A percentile compares a stretch with the other conserved stretches of the same genome.
phyloP scores from a whole-genome alignment of 257 asterid species.

The Fraxinus cuspidata region DNA sequence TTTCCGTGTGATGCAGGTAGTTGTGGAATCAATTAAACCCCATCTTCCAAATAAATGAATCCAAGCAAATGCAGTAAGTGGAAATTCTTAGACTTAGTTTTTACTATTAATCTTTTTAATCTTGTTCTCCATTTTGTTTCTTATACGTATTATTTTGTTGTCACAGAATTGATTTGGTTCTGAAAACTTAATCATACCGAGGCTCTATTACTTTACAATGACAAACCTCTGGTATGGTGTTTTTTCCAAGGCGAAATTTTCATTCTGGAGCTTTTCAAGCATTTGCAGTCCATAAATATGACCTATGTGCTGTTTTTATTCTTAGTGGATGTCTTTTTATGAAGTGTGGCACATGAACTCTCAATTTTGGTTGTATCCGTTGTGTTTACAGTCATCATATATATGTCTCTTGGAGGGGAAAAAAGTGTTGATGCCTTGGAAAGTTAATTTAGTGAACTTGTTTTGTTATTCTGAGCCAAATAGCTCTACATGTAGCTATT shows the following conservation, averaged over 20 bases:
- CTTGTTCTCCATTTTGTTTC: conserved; percentile 11
- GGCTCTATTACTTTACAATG: conserved; percentile 6
- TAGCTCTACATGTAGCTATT: conserved; percentile 16
- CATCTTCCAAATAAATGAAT: conserved; percentile 63
- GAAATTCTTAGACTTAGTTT: conserved; percentile 16
- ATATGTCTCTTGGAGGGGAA: conserved; percentile 26
- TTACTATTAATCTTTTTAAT: not conserved
- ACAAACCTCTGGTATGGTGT: conserved; percentile 18
- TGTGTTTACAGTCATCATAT: conserved; percentile 31
- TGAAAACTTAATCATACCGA: conserved; percentile 25
- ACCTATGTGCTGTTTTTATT: conserved; percentile 11
- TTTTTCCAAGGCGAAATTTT: conserved; percentile 12
- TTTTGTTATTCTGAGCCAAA: conserved; percentile 16
- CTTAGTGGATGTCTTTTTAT: conserved; percentile 24
- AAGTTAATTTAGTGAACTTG: conserved; percentile 14
- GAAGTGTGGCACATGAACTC: conserved; percentile 19
- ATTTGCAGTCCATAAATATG: not conserved
- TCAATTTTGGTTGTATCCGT: conserved; percentile 18
- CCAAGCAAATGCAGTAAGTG: conserved; percentile 29
- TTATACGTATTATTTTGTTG: conserved; percentile 17
- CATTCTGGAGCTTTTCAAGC: conserved; percentile 14
- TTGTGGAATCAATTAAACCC: conserved; percentile 87
- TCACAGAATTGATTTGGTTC: not conserved
- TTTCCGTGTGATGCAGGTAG: conserved; percentile 62
- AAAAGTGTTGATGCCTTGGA: conserved; percentile 25